Evolutionary conservation across 73 alveolate genomes (phyloP), one percentile per base, ranked within the genome.

Genomic region (Chromera velia): DNA sequence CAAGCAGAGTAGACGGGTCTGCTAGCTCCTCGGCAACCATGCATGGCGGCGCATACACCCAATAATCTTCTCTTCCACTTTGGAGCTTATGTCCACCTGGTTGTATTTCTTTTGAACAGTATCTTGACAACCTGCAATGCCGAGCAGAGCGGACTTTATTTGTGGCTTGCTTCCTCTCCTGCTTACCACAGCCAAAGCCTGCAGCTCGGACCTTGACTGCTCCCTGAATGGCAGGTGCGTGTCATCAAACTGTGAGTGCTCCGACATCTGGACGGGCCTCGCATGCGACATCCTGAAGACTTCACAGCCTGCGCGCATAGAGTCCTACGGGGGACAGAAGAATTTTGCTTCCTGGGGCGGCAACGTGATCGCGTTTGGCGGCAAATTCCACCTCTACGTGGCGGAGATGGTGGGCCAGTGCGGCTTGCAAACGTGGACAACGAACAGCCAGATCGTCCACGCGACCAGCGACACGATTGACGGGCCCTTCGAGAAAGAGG

Each of bases 341-440:
- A 31, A 31, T 0, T 22, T 62, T 28, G 70, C 70, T 22, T 62
- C 70, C 27, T 62, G 33, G 70, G 33, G 70, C 28, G 70, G 32
- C 70, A n/a, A 28, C 0, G 10, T 62, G 32, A 62, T 62, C 70
- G 32, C 10, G 32, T 28, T n/a, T 62, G 32, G 32, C 30, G 28
- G 28, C 32, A 28, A 31, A 7, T 62, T 28, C 32, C 70, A 62
- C 70, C 24, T 62, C 32, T 62, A n/a, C 29, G 70, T 62, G 19
- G 70, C 70, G 6, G 70, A 62, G 70, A 62, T 62, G 70, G 24
- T 31, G 70, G 70, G 70, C 0, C 32, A 28, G 32, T 62, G 70
- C 28, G 70, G 70, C 29, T 31, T 62, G 30, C 32, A 62, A n/a
- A n/a, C 70, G 32, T 62, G 70, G 70, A n/a, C 28, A 9, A 28